Base-by-base conservation (phyloP, 768 basidiomycete species). In the Bullera alba region DNA sequence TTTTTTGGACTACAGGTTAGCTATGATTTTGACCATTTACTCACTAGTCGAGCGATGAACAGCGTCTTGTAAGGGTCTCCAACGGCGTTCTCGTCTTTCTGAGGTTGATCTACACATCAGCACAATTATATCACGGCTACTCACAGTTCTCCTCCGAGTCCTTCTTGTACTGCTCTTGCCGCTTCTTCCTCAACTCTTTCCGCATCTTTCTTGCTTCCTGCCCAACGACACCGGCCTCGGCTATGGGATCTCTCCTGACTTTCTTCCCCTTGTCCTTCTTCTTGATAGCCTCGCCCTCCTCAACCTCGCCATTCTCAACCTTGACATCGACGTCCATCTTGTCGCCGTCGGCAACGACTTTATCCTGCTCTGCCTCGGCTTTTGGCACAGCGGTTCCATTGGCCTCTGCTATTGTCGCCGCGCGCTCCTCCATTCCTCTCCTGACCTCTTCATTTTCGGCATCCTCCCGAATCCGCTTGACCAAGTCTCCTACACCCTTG, bases 51-150 rank as follows among this genome's bases (percentile, higher is more conserved):
- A 28, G 92, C 86, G 56, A 97, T 90, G 73, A 99, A 99, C 21
- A 99, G 77, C 0, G 95, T 97, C 72, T 97, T 97, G 77, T 96
- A 99, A 3, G 95, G 95, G 67, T 99, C 95, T 2, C 95, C 95
- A 35, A 85, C 78, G 27, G 90, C 92, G 68, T 93, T 83, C 12
- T 84, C 49, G 65, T 99, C 92, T 47, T 93, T 92, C 17, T 85
- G 79, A 7, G 95, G 95, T 70, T 91, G 89, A 75, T 92, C 93
- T 96, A 63, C 26, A n/a, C 19, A 17, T 34, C 17, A 8, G 27
- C 28, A 21, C 4, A 38, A 23, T 21, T 7, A 21, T 15, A 8
- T 5, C 43, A 22, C 19, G 25, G 25, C 6, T 15, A 79, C 86
- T 50, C 39, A 93, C 91, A 96, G 21, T 82, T 82, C 52, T 89